A percentile compares a stretch with the other conserved stretches of the same genome.
Evolutionary conservation across 345 rosid genomes (phyloP).

Genomic region (Gossypium arboreum): DNA sequence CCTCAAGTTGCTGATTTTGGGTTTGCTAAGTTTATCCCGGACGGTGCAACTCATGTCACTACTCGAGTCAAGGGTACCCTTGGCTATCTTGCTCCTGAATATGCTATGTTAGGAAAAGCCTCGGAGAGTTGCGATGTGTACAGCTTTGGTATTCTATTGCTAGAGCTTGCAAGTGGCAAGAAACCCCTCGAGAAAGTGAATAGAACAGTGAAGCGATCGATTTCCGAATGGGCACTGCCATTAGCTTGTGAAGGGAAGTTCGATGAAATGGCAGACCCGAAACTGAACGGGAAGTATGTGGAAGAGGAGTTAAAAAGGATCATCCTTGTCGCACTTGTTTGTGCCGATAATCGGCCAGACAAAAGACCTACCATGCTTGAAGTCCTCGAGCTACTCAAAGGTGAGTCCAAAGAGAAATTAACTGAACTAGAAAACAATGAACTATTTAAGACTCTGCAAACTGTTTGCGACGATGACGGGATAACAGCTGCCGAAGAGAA

Average conservation of each 20-base stretch:
- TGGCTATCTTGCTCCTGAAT: constrained; percentile 78
- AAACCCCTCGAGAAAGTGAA: constrained; percentile 52
- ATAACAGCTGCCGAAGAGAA: constrained; percentile 36
- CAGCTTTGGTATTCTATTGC: constrained; percentile 74
- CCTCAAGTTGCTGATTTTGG: constrained; percentile 85
- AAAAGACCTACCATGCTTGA: constrained; percentile 67
- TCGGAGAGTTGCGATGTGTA: constrained; percentile 80
- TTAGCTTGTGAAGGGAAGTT: constrained; percentile 51
- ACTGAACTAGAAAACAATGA: constrained; percentile 58
- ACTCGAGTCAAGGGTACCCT: constrained; percentile 79
- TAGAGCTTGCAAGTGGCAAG: constrained; percentile 68
- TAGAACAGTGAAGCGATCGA: constrained; percentile 35
- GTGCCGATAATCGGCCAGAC: constrained; percentile 50
- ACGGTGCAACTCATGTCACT: constrained; percentile 77
- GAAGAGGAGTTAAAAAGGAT: constrained; percentile 59
- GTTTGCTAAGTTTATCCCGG: constrained; percentile 69
- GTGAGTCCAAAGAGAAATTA: constrained; percentile 52
- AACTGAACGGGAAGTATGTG: constrained; percentile 45
- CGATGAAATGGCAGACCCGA: constrained; percentile 60
- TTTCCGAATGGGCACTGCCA: constrained; percentile 68
- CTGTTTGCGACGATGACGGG: constrained; percentile 28
- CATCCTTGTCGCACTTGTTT: constrained; percentile 45
- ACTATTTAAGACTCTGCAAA: constrained; percentile 41
- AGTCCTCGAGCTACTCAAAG: constrained; percentile 59
- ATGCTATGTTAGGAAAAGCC: constrained; percentile 77